Conservation (phyloP, 108 stramenopile species). For the Pinguiococcus pyrenoidosus region DNA sequence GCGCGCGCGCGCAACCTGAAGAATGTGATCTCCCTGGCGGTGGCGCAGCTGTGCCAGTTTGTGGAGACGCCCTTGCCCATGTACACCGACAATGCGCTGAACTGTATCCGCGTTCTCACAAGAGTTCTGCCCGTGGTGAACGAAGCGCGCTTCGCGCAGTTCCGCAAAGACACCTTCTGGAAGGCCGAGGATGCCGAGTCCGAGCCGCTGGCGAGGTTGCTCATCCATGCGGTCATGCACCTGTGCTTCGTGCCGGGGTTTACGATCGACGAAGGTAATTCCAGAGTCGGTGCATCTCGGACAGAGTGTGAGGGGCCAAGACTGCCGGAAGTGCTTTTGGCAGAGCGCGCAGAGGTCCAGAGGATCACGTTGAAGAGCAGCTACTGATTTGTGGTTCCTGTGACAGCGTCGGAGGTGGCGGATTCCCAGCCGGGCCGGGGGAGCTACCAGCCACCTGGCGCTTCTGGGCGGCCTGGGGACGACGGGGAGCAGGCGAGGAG, state of each 20-base stretch:
- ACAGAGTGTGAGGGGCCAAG: background rate
- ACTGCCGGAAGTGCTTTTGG: conserved; percentile 5
- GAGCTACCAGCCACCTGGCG: conserved; percentile 7
- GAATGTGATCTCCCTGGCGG: no score
- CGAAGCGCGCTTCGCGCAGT: conserved; percentile 50
- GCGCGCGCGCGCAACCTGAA: no score
- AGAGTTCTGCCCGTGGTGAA: conserved; percentile 73
- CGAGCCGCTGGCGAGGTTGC: conserved; percentile 68
- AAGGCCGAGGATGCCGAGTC: conserved; percentile 47
- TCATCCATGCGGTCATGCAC: conserved; percentile 83
- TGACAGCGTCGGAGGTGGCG: conserved; percentile 36
- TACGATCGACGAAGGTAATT: conserved; percentile 80
- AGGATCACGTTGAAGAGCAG: conserved; percentile 42
- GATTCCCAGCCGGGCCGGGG: conserved; percentile 44
- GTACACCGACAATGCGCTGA: conserved; percentile 80
- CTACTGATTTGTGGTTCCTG: conserved; percentile 45
- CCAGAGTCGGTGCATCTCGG: background rate
- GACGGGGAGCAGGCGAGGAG: background rate
- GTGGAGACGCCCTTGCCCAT: conserved; percentile 85
- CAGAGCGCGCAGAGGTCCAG: conserved; percentile 12
- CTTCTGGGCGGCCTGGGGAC: background rate
- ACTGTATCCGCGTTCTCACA: conserved; percentile 76
- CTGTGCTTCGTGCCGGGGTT: conserved; percentile 80
- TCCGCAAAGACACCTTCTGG: conserved; percentile 9
- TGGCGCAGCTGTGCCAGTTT: conserved; percentile 82